Evolutionary conservation across 2,329 filamentous ascomycete genomes (phyloP), one percentile per base, ranked within the genome.

Genomic region (Rutstroemia sp.): DNA sequence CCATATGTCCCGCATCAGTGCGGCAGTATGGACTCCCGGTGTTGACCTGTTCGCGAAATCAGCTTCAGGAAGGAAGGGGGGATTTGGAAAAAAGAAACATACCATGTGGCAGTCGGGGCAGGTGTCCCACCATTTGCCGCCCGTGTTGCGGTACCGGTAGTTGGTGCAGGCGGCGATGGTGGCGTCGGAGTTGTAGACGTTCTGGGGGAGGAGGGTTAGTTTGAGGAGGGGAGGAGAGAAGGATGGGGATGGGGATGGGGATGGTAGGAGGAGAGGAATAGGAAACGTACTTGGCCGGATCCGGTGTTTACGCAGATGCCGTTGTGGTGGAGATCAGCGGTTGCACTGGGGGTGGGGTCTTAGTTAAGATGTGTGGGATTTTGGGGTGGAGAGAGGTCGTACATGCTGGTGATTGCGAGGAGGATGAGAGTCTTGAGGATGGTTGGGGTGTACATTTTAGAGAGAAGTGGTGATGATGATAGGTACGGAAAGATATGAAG

Each of bases 371-470:
- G n/a, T 44, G 9, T 27, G 25, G 25, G 12, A 14, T 14, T 12
- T 9, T 19, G 41, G 17, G n/a, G 9, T 9, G 17, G n/a, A 4
- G 23, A 9, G 39, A n/a, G 1, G 14, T 1, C 44, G 25, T 47
- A 38, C 27, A 55, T 34, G 39, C 47, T 25, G 53, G 39, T 14
- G 39, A 55, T 39, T 6, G 53, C 19, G 14, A 55, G 53, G n/a
- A 55, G 30, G 23, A 19, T 25, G 9, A 55, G 5, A 14, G 53
- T 19, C 38, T 50, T 50, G 46, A 55, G 14, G 12, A 54, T 30
- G 21, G 1, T 39, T 25, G 38, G 12, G 38, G n/a, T 49, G 45
- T n/a, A 17, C 53, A 55, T 55, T 5, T 9, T 55, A 19, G 21
- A 19, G 21, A 48, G 16, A 8, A 17, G 21, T 44, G 17, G 41